These are phyloP conservation scores for Kingdonia uniflora DNA, from an alignment of 164 flowering plant species.

Conservation along the genomic window DNA sequence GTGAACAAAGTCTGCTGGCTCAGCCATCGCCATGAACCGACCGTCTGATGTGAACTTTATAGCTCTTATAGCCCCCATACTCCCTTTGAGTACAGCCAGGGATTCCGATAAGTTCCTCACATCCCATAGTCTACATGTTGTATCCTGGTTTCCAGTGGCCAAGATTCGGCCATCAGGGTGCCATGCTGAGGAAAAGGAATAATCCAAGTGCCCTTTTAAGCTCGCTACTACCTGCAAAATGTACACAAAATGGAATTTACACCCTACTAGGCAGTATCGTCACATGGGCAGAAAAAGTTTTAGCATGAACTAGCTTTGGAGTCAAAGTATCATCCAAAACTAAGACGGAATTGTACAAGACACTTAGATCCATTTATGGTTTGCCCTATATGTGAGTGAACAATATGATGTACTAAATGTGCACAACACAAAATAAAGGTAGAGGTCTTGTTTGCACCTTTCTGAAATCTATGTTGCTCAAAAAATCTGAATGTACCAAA, in stretches of 20 bases:
- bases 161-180: conserved; percentile 74
- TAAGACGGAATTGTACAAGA: too few species aligned
- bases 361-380: too few species aligned
- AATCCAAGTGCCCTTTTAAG: conserved; percentile 79
- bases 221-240: conserved; percentile 30
- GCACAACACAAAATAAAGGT: too few species aligned
- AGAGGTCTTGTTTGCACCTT: too few species aligned
- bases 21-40: conserved; percentile 83
- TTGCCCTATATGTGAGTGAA: too few species aligned
- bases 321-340: too few species aligned
- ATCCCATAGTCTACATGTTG: conserved; percentile 92
- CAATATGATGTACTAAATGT: too few species aligned
- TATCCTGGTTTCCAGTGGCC: conserved; percentile 95
- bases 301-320: too few species aligned
- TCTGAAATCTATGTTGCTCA: too few species aligned
- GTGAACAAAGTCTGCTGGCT: conserved; percentile 93
- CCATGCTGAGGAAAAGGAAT: conserved; percentile 94
- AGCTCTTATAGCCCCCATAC: conserved; percentile 84
- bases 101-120: conserved; percentile 58
- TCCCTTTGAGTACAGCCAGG: conserved; percentile 63
- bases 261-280: too few species aligned
- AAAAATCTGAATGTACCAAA: too few species aligned
- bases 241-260: neutral
- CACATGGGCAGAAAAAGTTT: too few species aligned
- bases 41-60: conserved; percentile 76